Percentiles rank a stretch among this genome's conserved stretches.
Conservation (phyloP, 148 eudicot species). For the Agrostemma githago region DNA sequence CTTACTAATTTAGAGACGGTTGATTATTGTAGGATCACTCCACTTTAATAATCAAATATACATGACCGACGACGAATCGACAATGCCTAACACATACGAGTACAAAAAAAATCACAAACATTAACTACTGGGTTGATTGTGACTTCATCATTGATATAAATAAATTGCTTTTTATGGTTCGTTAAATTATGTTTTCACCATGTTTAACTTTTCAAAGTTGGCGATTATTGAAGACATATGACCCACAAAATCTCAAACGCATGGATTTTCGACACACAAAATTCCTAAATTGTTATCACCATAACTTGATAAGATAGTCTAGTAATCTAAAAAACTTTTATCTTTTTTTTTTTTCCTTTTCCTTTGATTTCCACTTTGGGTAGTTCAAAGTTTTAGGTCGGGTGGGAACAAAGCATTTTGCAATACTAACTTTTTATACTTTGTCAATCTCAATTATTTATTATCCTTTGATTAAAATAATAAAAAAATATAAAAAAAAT, state of each 20-base stretch:
- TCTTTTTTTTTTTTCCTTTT: neutral
- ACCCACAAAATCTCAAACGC: conserved; percentile 1
- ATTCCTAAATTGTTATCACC: neutral
- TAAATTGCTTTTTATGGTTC: neutral
- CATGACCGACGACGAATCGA: neutral
- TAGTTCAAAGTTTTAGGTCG: neutral
- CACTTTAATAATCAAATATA: no score
- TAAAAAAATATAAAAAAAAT: no score
- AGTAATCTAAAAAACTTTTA: neutral
- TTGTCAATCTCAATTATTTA: no score
- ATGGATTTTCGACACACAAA: neutral
- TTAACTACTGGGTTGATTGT: neutral
- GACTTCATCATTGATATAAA: neutral
- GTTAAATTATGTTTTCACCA: neutral
- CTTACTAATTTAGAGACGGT: neutral
- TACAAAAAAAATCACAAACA: neutral
- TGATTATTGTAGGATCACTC: no score
- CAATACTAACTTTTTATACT: no score
- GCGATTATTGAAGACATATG: neutral
- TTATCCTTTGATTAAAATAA: no score
- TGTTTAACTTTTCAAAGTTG: neutral
- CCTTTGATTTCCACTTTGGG: neutral
- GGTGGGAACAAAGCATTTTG: no score
- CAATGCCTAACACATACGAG: neutral
- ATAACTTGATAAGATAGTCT: conserved; percentile 7